Base-by-base conservation (phyloP, 495 filamentous ascomycete species). In the Aspergillus ostianus region DNA sequence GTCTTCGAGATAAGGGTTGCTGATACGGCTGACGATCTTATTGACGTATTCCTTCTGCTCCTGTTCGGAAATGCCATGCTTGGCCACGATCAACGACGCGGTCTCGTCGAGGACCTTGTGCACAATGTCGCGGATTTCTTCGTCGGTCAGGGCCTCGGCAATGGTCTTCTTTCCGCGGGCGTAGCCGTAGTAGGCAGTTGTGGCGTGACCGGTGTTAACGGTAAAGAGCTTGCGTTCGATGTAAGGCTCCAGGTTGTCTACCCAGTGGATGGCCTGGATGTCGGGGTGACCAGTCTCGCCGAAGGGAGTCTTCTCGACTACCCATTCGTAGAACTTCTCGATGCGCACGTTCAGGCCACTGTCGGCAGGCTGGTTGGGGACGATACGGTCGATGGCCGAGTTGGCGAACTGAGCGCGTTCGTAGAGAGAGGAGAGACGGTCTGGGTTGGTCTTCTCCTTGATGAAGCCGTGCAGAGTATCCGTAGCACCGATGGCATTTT, bases 191-290 rank as follows among this genome's bases (percentile, higher is more conserved):
- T 98, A 98, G 54, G 94, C 94, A 23, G 93, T 92, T n/a, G 92
- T 92, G 51, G 95, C 94, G 70, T 98, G 94, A 50, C 91, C 88
- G 23, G 94, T 98, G 84, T 98, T 98, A 82, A 98, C 94, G 18
- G 94, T 98, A 82, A 91, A 98, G 60, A 98, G 87, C 81, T 98
- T 98, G 75, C 94, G 93, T 85, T 98, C 93, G 68, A 98, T 97
- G 81, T 92, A 98, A 54, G 94, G 94, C 69, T 85, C 81, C 23
- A 98, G 84, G 80, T 97, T 84, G 63, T 90, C 86, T 49, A 97
- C 95, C 85, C 90, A 95, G 72, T 93, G 86, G 70, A 98, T 87
- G 52, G 93, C 94, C 55, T 92, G 74, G 71, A 98, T 91, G 41
- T 86, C 75, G 2, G 91, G 91, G 58, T 84, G 84, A 41, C 79